A percentile compares a stretch with the other conserved stretches of the same genome.
These are phyloP conservation scores for Hirsutella thompsonii DNA, from an alignment of 2,329 filamentous ascomycete genomes.

Conservation along the genomic window DNA sequence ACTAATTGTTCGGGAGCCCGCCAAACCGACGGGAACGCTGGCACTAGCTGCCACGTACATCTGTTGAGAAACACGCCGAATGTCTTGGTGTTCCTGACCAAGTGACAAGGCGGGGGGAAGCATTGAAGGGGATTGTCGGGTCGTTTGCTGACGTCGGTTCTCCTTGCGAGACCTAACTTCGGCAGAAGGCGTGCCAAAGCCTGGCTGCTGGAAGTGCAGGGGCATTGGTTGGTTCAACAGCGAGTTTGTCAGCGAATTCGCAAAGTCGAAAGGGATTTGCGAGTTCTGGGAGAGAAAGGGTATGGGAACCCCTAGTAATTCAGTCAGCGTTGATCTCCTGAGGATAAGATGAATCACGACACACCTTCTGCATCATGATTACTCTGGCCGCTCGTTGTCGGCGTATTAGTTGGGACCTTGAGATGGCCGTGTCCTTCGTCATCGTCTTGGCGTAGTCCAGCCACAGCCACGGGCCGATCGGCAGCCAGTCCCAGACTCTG, in stretches of 20 bases:
- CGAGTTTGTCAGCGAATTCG: constrained; percentile 31
- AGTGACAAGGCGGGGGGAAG: constrained; percentile 6
- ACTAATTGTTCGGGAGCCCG: constrained; percentile 6
- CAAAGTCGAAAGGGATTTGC: constrained; percentile 19
- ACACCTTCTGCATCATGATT: constrained; percentile 9
- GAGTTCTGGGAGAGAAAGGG: constrained; percentile 8
- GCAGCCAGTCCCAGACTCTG: background rate
- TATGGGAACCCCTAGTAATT: constrained; percentile 6
- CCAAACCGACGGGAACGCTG: constrained; percentile 7
- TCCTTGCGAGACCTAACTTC: constrained; percentile 34
- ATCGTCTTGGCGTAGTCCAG: constrained; percentile 19
- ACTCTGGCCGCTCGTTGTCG: constrained; percentile 14
- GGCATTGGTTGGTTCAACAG: constrained; percentile 34
- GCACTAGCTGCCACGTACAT: constrained; percentile 15
- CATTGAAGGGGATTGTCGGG: constrained; percentile 5
- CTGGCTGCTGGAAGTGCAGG: constrained; percentile 18
- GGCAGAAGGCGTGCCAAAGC: constrained; percentile 16
- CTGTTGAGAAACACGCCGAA: constrained; percentile 28
- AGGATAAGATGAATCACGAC: background rate
- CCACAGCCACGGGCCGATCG: constrained; percentile 5
- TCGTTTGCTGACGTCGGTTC: constrained; percentile 14
- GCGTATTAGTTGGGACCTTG: constrained; percentile 30
- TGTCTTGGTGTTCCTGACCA: constrained; percentile 16
- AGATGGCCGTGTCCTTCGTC: constrained; percentile 10
- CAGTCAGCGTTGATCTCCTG: background rate